Evolutionary conservation across 805 yeast species (phyloP), one percentile per base, ranked within the genome.

Genomic region (Candida peoriensis): DNA sequence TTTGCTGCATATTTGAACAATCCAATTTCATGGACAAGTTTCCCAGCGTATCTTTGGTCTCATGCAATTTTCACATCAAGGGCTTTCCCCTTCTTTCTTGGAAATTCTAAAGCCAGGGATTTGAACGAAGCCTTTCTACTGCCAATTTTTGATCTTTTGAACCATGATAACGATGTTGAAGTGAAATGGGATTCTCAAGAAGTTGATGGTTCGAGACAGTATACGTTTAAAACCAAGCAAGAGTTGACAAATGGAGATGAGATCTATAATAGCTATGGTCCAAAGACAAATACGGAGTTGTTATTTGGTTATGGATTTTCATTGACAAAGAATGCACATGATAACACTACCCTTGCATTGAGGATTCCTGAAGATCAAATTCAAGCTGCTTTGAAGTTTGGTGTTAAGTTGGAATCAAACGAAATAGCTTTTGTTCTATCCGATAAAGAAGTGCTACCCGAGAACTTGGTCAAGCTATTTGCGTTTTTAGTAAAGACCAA

Each of bases 221-320:
- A 74, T 38, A 50, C 56, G n/a, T 78, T 78, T 44, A 58, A 55
- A 25, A 54, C 73, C 0, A 61, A 64, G 14, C 55, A 63, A 4
- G 28, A 37, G 7, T 33, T 46, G n/a, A 32, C 38, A 3, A 43
- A 41, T 2, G 72, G 72, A 2, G 54, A 59, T 3, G 81, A 86
- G 52, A 42, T 89, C 1, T 84, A 60, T 58, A 88, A 88, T 54
- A 84, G 85, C 57, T 88, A 89, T 57, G 97, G 96, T 2, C 76
- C 83, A 35, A 88, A 87, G 56, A 82, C 93, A 0, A 88, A 87
- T 50, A 94, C 84, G 43, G 95, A 86, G 44, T 57, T 88, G 19
- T 57, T 89, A 6, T 60, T 88, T 46, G 88, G 81, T 1, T 89
- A 89, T 55, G 97, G 97, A 0, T 89, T 89, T 57, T 70, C 77